Base-by-base conservation (phyloP, 306 rosid species). In the Prunus armeniaca region DNA sequence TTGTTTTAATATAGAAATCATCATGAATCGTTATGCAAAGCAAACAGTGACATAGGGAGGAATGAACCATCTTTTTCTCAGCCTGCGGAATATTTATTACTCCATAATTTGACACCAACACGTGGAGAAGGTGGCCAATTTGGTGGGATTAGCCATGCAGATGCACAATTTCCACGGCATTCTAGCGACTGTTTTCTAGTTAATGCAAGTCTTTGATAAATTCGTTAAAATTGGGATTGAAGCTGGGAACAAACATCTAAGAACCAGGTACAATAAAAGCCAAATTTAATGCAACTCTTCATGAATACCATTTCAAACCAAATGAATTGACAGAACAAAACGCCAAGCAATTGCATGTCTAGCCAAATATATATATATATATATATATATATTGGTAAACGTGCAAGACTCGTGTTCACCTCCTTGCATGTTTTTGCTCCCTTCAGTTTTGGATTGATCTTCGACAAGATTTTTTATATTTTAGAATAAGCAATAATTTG, bases 111-210 rank as follows among this genome's bases (percentile, higher is more conserved):
- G 5, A 34, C 38, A 34, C 38, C 38, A 34, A 5, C 38, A 34
- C 38, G 7, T 34, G 38, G 38, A 34, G 38, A 34, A 34, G 43
- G 43, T 38, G 41, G 32, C n/a, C 12, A 52, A 69, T 20, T 20
- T 17, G 45, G 61, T 28, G 50, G 80, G 34, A 66, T 58, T 24
- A 15, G 64, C 13, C 60, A 45, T 52, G 32, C 55, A 45, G 1
- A 13, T 43, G 45, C 75, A 57, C 80, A 77, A 77, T 47, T 76
- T 45, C 56, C 69, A 69, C 45, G 25, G 51, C 46, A 58, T 45
- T 11, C 5, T 38, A 57, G 46, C 20, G 32, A 46, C 47, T 30
- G 76, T 60, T 77, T 68, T 77, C 62, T 20, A 20, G 22, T 56
- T 56, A 52, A 69, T 43, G 60, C 52, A 50, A 34, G 20, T 51